Percentiles rank a stretch among this genome's conserved stretches.
These are phyloP conservation scores for Candida parachauliodes DNA, from an alignment of 805 yeast species.

Conservation along the genomic window DNA sequence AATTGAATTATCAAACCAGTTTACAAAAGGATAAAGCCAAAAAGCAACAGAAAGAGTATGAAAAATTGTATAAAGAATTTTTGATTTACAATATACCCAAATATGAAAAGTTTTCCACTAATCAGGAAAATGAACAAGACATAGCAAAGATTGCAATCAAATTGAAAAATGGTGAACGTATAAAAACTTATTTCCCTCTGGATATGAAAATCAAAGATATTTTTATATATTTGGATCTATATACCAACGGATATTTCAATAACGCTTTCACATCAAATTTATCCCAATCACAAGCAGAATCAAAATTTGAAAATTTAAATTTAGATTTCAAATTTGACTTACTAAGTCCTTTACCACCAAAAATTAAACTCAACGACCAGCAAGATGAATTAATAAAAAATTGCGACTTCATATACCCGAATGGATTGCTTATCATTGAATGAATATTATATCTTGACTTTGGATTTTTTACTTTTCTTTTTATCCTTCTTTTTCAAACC, in stretches of 20 bases:
- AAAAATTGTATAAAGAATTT: slow-evolving; percentile 36
- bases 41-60: slow-evolving; percentile 24
- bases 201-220: slow-evolving; percentile 26
- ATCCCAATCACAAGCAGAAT: slow-evolving; percentile 20
- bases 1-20: slow-evolving; percentile 69
- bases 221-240: slow-evolving; percentile 32
- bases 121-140: background rate
- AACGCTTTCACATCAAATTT: slow-evolving; percentile 15
- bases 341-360: slow-evolving; percentile 38
- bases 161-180: slow-evolving; percentile 58
- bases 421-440: slow-evolving; percentile 60
- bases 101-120: slow-evolving; percentile 19
- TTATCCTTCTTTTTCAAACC: slow-evolving; percentile 84
- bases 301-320: slow-evolving; percentile 20
- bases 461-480: slow-evolving; percentile 58
- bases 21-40: slow-evolving; percentile 63
- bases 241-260: slow-evolving; percentile 39
- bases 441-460: slow-evolving; percentile 24
- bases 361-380: slow-evolving; percentile 27
- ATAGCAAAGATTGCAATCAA: slow-evolving; percentile 70
- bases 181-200: slow-evolving; percentile 33
- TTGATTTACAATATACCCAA: slow-evolving; percentile 24
- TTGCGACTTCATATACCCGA: slow-evolving; percentile 48
- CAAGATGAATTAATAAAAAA: slow-evolving; percentile 52
- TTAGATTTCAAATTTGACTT: slow-evolving; percentile 29